phyloP scores from a whole-genome alignment of 345 rosid species.

The Litchi chinensis region DNA sequence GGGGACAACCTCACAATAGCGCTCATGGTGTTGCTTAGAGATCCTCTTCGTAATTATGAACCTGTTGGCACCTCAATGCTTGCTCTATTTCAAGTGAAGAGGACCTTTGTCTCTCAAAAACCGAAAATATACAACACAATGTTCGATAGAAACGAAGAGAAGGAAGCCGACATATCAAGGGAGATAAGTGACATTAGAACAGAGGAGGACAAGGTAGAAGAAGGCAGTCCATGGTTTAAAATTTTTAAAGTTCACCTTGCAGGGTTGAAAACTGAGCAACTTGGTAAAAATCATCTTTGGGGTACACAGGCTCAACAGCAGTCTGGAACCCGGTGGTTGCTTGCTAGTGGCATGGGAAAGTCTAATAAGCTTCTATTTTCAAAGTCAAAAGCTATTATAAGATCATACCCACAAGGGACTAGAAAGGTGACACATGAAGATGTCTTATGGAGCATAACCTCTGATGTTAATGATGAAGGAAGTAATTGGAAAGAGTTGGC shows the following conservation, averaged over 20 bases:
- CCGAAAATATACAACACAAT: conserved; percentile 20
- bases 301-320: conserved; percentile 54
- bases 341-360: conserved; percentile 55
- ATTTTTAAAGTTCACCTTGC: conserved; percentile 55
- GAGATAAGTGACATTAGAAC: neutral
- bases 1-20: conserved; percentile 56
- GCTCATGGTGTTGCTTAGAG: conserved; percentile 63
- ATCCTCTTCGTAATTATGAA: conserved; percentile 62
- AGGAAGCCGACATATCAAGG: conserved; percentile 10
- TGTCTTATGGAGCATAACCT: conserved; percentile 70
- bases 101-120: conserved; percentile 29
- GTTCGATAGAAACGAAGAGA: conserved; percentile 21
- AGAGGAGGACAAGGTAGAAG: conserved; percentile 5
- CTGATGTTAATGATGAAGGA: conserved; percentile 25
- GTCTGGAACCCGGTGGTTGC: conserved; percentile 66
- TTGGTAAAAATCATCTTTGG: conserved; percentile 45
- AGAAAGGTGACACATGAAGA: conserved; percentile 29
- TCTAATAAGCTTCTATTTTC: conserved; percentile 38
- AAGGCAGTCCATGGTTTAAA: conserved; percentile 38
- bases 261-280: conserved; percentile 50
- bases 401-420: conserved; percentile 29
- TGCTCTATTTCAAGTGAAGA: conserved; percentile 64
- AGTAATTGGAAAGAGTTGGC: conserved; percentile 30
- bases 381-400: conserved; percentile 46
- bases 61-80: conserved; percentile 82